Evolutionary conservation across 345 rosid species (phyloP), one percentile per base, ranked within the genome.

Genomic region (Gossypium thurberi): DNA sequence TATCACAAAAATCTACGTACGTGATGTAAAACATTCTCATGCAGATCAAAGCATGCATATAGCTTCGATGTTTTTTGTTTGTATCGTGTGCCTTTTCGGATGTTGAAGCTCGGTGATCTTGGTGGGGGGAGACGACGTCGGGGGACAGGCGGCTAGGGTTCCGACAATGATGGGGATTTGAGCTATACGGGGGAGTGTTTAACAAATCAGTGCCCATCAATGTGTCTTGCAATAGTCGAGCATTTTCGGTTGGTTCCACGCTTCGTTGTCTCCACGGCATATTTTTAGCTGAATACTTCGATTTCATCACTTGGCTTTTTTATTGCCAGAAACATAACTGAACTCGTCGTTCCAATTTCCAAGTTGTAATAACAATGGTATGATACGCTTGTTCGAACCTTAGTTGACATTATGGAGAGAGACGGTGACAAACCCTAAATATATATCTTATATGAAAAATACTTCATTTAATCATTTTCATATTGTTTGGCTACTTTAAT

Each of bases 251-350:
- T 33, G 4, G 12, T 74, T 80, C 73, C 73, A 37, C 56, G 15
- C 77, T 48, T 51, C 84, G 72, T 82, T 84, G 87, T 82, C 84
- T 75, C 75, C 80, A 78, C 77, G 82, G 69, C 71, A 53, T 46
- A 33, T 33, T 33, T 28, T 13, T n/a, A 12, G 65, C 70, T 71
- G 7, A 33, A 33, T 33, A 33, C 40, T 33, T 33, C 7, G 40
- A 33, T 33, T 33, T 33, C 40, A 33, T 33, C 40, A 33, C 40
- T 33, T 33, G 40, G 40, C 40, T 33, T 5, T 28, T 33, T 33
- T 33, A 33, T 33, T 33, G 6, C 40, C 40, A 33, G 40, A 33
- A 33, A 33, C 40, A 1, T 4, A 33, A 33, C 40, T 33, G 40
- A 33, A 33, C 6, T 5, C 40, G 40, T 33, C 1, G 40, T 33